Base-by-base conservation (phyloP, 768 basidiomycete species). In the Candolleomyces efflorescens region DNA sequence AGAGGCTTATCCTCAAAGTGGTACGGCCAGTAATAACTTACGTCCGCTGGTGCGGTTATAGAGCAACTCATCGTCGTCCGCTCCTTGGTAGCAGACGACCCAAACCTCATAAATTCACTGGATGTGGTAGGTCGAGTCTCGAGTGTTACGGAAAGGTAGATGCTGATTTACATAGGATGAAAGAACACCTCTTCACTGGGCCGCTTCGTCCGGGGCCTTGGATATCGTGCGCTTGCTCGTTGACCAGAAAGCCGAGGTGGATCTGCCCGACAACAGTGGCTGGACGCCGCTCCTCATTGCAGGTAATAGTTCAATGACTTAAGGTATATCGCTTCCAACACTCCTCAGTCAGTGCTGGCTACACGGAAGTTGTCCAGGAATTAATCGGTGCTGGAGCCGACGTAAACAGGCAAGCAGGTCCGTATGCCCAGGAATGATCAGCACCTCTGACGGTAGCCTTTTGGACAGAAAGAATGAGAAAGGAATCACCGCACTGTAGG, bases 201-300 rank as follows among this genome's bases (percentile, higher is more conserved):
- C 90, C 56, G 84, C 90, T 12, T 86, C 86, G 11, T 83, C 83
- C 18, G 90, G 89, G 52, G 80, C 86, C 41, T 68, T 82, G 55
- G 88, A 90, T 55, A 84, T 90, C 60, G 79, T 68, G 26, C 76
- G 81, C 54, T 89, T 83, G 69, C 77, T 94, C 62, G 75, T 92
- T 57, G 86, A 85, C 70, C 82, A 84, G 63, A 78, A 82, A 59
- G 86, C 86, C 23, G 85, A 89, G 59, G 80, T 90, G 43, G 81
- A 89, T 71, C 80, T 80, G 64, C 67, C 71, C 18, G 91, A 93
- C 70, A 78, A 68, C 56, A 78, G 78, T 61, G 84, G 89, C 46
- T 94, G 92, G 91, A 84, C 88, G 12, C 75, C 91, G 23, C 77
- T 94, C 36, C 90, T 92, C 67, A 90, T 90, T 59, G 85, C 91